phyloP scores from a whole-genome alignment of 345 rosid species.

The Diplotaxis tenuifolia region DNA sequence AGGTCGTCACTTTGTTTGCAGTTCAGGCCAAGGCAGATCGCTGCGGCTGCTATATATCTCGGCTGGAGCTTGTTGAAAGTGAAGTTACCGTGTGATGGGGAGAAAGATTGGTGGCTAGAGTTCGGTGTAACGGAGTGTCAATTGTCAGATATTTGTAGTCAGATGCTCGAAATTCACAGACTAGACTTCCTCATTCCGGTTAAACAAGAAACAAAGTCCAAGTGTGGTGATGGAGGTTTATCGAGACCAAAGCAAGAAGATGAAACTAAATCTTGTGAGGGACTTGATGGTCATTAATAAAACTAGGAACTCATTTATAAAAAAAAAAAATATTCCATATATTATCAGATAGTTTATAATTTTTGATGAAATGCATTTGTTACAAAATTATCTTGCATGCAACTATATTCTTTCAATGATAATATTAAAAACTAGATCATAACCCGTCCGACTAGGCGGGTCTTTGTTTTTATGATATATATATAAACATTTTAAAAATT shows the following conservation, averaged over 20 bases:
- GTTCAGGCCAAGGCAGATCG: conserved; percentile 11
- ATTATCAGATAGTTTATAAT: too few species aligned
- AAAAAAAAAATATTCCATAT: too few species aligned
- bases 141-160: not conserved
- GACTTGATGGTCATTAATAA: not conserved
- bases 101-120: conserved; percentile 8
- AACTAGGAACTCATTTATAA: too few species aligned
- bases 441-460: too few species aligned
- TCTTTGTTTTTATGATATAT: too few species aligned
- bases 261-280: not conserved
- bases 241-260: not conserved
- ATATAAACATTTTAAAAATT: too few species aligned
- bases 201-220: not conserved
- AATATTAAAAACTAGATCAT: too few species aligned
- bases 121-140: conserved; percentile 4
- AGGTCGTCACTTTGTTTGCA: conserved; percentile 19
- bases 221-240: not conserved
- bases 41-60: conserved; percentile 10
- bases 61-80: not conserved
- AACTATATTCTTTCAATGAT: too few species aligned
- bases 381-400: too few species aligned
- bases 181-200: not conserved
- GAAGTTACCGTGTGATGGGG: conserved; percentile 20
- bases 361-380: too few species aligned
- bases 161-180: conserved; percentile 13